phyloP scores from a whole-genome alignment of 2,329 filamentous ascomycete genomes.

The Curvularia eragrostidis region DNA sequence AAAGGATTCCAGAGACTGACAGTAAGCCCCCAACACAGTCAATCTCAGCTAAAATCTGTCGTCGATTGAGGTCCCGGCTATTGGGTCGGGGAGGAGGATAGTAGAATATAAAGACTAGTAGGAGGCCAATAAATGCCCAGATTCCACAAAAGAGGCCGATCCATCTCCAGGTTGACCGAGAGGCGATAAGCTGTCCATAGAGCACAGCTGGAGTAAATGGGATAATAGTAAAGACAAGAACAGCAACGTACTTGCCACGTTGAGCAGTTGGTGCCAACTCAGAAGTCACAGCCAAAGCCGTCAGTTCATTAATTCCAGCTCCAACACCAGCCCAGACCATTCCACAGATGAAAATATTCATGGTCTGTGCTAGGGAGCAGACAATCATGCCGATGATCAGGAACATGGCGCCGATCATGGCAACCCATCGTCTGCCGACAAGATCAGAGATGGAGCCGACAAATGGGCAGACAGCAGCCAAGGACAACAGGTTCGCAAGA shows the following conservation, averaged over 20 bases:
- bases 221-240: conserved; percentile 66
- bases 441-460: conserved; percentile 59
- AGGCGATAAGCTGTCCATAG: conserved; percentile 65
- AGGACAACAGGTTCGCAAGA: conserved; percentile 59
- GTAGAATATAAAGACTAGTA: conserved; percentile 56
- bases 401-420: conserved; percentile 36
- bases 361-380: conserved; percentile 33
- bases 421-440: conserved; percentile 40
- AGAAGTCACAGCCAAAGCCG: conserved; percentile 69
- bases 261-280: conserved; percentile 71
- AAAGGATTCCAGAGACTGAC: conserved; percentile 31
- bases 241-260: conserved; percentile 67
- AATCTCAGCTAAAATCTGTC: conserved; percentile 31
- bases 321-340: conserved; percentile 66
- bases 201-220: conserved; percentile 68
- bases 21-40: conserved; percentile 41
- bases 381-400: conserved; percentile 48
- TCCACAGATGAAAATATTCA: conserved; percentile 37
- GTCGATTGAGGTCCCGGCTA: conserved; percentile 34
- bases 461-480: conserved; percentile 65
- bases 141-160: conserved; percentile 60
- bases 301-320: conserved; percentile 71
- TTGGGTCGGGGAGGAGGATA: conserved; percentile 53
- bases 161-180: conserved; percentile 59
- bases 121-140: conserved; percentile 60